Evolutionary conservation across 306 rosid species (phyloP).

Genomic region (Biancaea sappan): DNA sequence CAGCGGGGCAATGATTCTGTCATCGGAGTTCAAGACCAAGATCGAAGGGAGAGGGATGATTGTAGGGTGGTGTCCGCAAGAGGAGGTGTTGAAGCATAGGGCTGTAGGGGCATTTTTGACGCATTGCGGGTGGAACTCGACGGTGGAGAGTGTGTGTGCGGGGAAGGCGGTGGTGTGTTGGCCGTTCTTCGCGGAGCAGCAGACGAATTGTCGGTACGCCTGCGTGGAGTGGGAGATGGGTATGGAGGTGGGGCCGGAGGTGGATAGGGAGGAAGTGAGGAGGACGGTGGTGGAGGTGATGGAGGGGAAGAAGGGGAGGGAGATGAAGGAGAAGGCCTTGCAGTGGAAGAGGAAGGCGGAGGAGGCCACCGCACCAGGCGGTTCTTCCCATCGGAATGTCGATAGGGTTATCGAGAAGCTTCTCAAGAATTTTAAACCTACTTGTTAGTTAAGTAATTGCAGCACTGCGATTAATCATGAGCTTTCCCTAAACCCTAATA

Average conservation of each 20-base stretch:
- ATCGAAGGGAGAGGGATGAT: constrained; percentile 24
- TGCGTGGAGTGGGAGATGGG: constrained; percentile 31
- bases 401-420: background rate
- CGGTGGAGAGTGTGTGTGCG: constrained; percentile 10
- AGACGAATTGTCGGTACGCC: constrained; percentile 23
- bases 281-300: constrained; percentile 12
- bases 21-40: background rate
- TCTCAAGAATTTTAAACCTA: background rate
- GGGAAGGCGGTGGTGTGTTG: constrained; percentile 30
- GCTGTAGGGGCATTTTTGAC: constrained; percentile 19
- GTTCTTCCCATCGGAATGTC: constrained; percentile 1
- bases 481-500: no score
- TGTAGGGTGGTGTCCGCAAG: constrained; percentile 32
- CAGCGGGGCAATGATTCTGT: constrained; percentile 13
- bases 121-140: constrained; percentile 27
- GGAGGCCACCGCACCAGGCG: background rate
- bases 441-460: no score
- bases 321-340: background rate
- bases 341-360: constrained; percentile 31
- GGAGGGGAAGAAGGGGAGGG: constrained; percentile 13
- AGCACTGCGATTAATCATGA: no score
- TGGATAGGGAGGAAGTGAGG: constrained; percentile 13
- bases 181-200: constrained; percentile 38
- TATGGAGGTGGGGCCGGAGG: background rate
- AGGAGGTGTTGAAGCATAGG: constrained; percentile 24